phyloP scores from a whole-genome alignment of 345 rosid species.

The Camelina sativa region DNA sequence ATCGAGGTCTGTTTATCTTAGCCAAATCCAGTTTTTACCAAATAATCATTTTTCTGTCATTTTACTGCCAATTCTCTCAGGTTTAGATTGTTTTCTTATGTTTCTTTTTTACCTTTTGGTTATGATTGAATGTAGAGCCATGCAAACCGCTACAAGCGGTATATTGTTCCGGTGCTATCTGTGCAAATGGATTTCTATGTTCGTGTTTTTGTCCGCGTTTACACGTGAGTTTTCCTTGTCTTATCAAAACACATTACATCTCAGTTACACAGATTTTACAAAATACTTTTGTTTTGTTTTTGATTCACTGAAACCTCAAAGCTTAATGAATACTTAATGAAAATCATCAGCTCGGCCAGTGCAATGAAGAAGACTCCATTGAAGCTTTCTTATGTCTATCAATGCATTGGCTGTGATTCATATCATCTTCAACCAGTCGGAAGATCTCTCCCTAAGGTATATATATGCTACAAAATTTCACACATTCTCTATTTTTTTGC shows the following conservation, averaged over 20 bases:
- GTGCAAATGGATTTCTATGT: constrained; percentile 94
- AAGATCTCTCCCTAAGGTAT: constrained; percentile 83
- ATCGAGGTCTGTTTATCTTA: constrained; percentile 68
- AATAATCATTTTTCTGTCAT: not conserved
- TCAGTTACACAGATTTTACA: not conserved
- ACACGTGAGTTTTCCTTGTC: constrained; percentile 64
- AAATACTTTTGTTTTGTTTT: not conserved
- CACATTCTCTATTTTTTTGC: not conserved
- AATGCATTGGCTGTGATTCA: constrained; percentile 97
- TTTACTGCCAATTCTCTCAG: not conserved
- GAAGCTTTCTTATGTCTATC: constrained; percentile 93
- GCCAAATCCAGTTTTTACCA: not conserved
- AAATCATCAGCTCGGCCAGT: constrained; percentile 74
- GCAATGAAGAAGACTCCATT: constrained; percentile 98
- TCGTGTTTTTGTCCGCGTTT: constrained; percentile 91
- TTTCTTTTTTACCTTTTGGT: constrained; percentile 12
- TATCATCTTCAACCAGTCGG: constrained; percentile 94
- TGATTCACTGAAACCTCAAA: constrained; percentile 31
- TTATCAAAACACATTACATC: constrained; percentile 25
- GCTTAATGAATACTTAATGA: constrained; percentile 37
- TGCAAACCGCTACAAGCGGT: constrained; percentile 96
- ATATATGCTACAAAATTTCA: not conserved
- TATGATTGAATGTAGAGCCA: constrained; percentile 65
- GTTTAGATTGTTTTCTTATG: constrained; percentile 4
- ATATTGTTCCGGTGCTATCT: constrained; percentile 90